Conservation (phyloP, 768 basidiomycete genomes). For the Mrakia blollopis region DNA sequence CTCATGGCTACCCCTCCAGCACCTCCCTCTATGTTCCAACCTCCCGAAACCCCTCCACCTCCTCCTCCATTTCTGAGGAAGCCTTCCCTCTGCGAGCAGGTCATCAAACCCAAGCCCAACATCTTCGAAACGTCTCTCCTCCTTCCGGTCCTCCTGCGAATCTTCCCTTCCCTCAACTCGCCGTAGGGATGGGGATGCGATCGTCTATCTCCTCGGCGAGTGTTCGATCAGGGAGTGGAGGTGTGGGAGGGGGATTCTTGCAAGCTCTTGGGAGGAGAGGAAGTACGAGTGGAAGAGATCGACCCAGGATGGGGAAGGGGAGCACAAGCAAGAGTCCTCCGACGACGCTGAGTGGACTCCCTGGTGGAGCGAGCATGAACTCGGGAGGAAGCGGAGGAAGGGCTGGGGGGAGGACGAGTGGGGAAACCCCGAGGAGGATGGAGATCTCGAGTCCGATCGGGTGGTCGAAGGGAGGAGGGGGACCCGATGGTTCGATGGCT, state of each 20-base stretch:
- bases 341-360: background rate
- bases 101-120: conserved; percentile 22
- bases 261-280: conserved; percentile 29
- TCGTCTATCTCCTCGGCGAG: background rate
- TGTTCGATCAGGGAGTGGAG: conserved; percentile 15
- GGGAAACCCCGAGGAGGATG: conserved; percentile 13
- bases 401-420: background rate
- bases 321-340: background rate
- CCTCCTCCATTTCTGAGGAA: conserved; percentile 23
- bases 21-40: background rate
- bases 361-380: background rate
- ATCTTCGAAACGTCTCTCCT: conserved; percentile 31
- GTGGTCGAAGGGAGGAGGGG: conserved; percentile 13
- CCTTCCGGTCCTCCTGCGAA: conserved; percentile 29
- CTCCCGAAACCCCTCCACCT: conserved; percentile 24
- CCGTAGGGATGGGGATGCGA: conserved; percentile 28
- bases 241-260: conserved; percentile 18
- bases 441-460: conserved; percentile 12
- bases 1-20: background rate
- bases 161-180: conserved; percentile 31
- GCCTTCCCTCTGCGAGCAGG: conserved; percentile 23
- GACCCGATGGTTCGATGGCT: background rate
- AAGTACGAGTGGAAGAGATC: background rate
- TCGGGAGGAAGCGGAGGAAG: background rate
- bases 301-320: background rate